Evolutionary conservation across 345 rosid genomes (phyloP).

Genomic region (Turnera subulata): DNA sequence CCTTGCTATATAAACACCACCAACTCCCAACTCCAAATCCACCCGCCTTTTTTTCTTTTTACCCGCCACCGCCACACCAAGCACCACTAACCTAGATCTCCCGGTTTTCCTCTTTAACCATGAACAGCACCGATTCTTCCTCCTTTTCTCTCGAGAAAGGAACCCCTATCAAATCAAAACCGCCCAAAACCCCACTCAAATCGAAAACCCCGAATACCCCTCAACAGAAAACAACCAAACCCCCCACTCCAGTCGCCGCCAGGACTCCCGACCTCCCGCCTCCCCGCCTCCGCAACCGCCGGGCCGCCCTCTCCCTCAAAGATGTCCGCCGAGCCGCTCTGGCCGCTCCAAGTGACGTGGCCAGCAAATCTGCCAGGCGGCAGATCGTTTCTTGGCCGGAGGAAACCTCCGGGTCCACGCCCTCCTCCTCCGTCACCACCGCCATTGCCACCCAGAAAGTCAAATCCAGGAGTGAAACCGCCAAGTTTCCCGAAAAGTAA

Average conservation of each 20-base stretch:
- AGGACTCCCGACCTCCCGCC: constrained; percentile 23
- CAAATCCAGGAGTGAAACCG: not conserved
- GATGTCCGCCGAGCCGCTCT: constrained; percentile 19
- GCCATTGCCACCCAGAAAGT: not conserved
- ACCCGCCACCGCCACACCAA: not conserved
- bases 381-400: constrained; percentile 23
- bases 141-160: not conserved
- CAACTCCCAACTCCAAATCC: too few relatives aligned
- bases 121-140: constrained; percentile 3
- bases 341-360: not conserved
- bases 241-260: constrained; percentile 10
- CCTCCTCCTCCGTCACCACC: not conserved
- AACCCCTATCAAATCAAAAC: constrained; percentile 13
- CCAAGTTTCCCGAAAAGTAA: constrained; percentile 24
- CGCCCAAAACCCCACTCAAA: constrained; percentile 9
- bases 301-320: constrained; percentile 16
- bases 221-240: constrained; percentile 12
- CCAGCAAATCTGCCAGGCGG: constrained; percentile 19
- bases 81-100: too few relatives aligned
- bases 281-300: constrained; percentile 26
- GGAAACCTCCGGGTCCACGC: constrained; percentile 1
- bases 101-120: constrained; percentile 3
- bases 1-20: constrained; percentile 2
- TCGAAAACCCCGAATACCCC: not conserved
- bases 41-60: not conserved